Conservation (phyloP, 1,284 basidiomycete species). For the Cystobasidium slooffiae region DNA sequence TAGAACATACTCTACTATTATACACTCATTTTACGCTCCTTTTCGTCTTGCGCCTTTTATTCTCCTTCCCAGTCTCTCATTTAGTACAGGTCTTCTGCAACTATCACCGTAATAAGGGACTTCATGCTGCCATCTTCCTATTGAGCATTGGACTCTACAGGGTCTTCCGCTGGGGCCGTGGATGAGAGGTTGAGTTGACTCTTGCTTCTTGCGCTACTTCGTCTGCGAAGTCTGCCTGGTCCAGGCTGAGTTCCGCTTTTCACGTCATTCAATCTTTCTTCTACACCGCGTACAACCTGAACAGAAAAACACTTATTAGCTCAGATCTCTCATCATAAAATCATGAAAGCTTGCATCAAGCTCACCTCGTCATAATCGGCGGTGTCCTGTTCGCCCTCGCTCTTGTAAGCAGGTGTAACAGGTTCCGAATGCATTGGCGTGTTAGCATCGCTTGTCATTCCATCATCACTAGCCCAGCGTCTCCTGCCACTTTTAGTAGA, state of each 20-base stretch:
- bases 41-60: neutral
- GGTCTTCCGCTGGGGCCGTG: neutral
- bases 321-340: neutral
- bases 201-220: slow-evolving; percentile 15
- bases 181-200: slow-evolving; percentile 21
- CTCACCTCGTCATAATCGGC: slow-evolving; percentile 62
- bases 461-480: slow-evolving; percentile 52
- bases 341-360: neutral
- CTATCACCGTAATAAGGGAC: neutral
- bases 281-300: slow-evolving; percentile 39
- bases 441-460: slow-evolving; percentile 51
- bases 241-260: neutral
- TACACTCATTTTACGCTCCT: no score
- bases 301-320: neutral
- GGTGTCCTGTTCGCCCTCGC: slow-evolving; percentile 58
- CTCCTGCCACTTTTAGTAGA: slow-evolving; percentile 57
- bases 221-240: neutral
- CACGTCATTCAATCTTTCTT: slow-evolving; percentile 27
- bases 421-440: slow-evolving; percentile 53
- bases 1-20: no score
- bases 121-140: neutral
- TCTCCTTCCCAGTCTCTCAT: neutral
- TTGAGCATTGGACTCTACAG: neutral
- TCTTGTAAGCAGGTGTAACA: slow-evolving; percentile 57
- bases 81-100: neutral